A percentile compares a stretch with the other conserved stretches of the same genome.
These are phyloP conservation scores for Fusarium redolens DNA, from an alignment of 2,329 filamentous ascomycete genomes.

Conservation along the genomic window DNA sequence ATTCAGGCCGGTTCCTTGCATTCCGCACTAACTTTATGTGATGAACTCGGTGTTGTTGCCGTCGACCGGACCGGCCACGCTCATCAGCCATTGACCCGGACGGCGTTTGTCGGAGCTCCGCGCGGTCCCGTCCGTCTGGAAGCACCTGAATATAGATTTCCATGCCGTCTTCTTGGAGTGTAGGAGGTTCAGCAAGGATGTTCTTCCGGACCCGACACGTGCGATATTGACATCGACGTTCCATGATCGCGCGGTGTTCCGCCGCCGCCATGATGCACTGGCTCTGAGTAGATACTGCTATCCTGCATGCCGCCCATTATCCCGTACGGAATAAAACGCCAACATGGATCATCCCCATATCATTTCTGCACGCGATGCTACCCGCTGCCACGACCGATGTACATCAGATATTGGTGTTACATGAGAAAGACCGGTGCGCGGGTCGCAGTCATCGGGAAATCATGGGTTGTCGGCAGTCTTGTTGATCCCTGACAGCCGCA, in stretches of 20 bases:
- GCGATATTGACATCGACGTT: not conserved
- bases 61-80: constrained; percentile 37
- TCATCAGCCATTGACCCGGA: constrained; percentile 34
- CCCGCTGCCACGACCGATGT: not conserved
- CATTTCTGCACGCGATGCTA: not conserved
- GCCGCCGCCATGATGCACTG: constrained; percentile 10
- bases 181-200: constrained; percentile 21
- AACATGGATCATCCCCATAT: constrained; percentile 32
- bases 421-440: constrained; percentile 17
- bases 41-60: constrained; percentile 1
- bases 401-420: constrained; percentile 8
- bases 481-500: constrained; percentile 31
- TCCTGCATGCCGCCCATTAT: not conserved
- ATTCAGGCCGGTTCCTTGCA: constrained; percentile 19
- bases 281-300: not conserved
- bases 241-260: constrained; percentile 12
- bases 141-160: constrained; percentile 28
- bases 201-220: constrained; percentile 17
- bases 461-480: constrained; percentile 33
- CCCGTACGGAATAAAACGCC: constrained; percentile 2
- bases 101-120: constrained; percentile 28
- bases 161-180: constrained; percentile 15
- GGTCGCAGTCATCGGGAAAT: constrained; percentile 36
- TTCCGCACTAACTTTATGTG: constrained; percentile 6
- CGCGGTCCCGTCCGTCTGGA: constrained; percentile 37